Percentiles rank a stretch among this genome's conserved stretches.
These are phyloP conservation scores for Aspergillus bertholletiae DNA, from an alignment of 495 filamentous ascomycete genomes.

Conservation along the genomic window DNA sequence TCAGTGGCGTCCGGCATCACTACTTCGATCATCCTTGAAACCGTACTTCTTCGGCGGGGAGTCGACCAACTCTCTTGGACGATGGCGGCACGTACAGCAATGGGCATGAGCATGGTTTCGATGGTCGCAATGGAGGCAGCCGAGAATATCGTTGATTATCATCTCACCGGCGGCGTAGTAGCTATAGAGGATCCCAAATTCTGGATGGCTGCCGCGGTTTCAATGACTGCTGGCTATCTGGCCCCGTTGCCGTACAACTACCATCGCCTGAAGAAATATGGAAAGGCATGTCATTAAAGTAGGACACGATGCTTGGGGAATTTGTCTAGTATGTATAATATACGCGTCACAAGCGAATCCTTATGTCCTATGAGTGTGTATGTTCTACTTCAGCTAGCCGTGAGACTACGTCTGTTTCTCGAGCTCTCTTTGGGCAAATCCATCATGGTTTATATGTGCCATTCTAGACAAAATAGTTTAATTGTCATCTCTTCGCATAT, in stretches of 20 bases:
- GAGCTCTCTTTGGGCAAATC: no score
- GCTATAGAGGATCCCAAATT: conserved; percentile 30
- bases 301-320: no score
- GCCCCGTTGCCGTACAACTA: conserved; percentile 49
- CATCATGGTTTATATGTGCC: no score
- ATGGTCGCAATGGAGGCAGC: conserved; percentile 48
- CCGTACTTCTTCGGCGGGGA: conserved; percentile 35
- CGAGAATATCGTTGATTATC: conserved; percentile 44
- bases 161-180: conserved; percentile 42
- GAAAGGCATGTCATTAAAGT: conserved; percentile 41
- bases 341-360: no score
- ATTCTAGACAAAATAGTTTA: no score
- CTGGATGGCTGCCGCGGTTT: conserved; percentile 32
- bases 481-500: no score
- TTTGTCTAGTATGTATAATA: no score
- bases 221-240: conserved; percentile 39
- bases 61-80: conserved; percentile 37
- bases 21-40: conserved; percentile 10
- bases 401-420: no score
- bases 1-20: conserved; percentile 42
- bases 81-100: conserved; percentile 36
- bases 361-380: no score
- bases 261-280: conserved; percentile 35
- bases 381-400: no score
- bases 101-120: conserved; percentile 39